A percentile compares a stretch with the other conserved stretches of the same genome.
Evolutionary conservation across 2,329 filamentous ascomycete genomes (phyloP).

Genomic region (Aspergillus alliaceus): DNA sequence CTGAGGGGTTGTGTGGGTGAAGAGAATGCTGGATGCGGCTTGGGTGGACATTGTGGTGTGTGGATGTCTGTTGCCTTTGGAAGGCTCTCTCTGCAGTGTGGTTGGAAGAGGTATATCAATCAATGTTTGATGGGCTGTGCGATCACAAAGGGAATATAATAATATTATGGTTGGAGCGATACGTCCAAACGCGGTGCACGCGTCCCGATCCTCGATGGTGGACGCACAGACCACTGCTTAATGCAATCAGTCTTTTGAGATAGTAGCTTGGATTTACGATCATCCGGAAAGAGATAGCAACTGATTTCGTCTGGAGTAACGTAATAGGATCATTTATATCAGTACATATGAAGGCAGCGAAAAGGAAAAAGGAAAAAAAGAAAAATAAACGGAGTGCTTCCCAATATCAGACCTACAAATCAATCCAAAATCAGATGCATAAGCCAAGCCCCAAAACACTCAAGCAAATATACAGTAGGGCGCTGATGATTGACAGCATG

Average conservation of each 20-base stretch:
- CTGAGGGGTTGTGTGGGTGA: slow-evolving; percentile 46
- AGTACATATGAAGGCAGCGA: slow-evolving; percentile 1
- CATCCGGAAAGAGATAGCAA: too few species aligned
- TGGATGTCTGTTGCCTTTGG: background rate
- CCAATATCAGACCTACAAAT: slow-evolving; percentile 2
- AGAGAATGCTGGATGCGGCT: slow-evolving; percentile 34
- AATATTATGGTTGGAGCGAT: background rate
- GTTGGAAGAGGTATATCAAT: background rate
- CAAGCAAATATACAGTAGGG: slow-evolving; percentile 15
- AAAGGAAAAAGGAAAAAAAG: background rate
- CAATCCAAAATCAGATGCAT: slow-evolving; percentile 8
- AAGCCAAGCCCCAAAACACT: slow-evolving; percentile 5
- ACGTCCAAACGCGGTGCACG: slow-evolving; percentile 19
- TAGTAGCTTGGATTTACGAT: too few species aligned
- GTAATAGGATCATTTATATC: background rate
- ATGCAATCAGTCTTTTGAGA: too few species aligned
- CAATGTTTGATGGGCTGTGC: background rate
- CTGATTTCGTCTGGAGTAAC: background rate
- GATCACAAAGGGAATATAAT: background rate
- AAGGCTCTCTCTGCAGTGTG: background rate
- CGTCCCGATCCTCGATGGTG: slow-evolving; percentile 7
- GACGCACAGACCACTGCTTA: slow-evolving; percentile 37
- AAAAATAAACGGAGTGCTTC: background rate
- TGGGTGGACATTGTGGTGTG: slow-evolving; percentile 39
- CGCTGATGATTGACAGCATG: slow-evolving; percentile 2